Evolutionary conservation across 768 basidiomycete species (phyloP), one percentile per base, ranked within the genome.

Genomic region (Mycena pura): DNA sequence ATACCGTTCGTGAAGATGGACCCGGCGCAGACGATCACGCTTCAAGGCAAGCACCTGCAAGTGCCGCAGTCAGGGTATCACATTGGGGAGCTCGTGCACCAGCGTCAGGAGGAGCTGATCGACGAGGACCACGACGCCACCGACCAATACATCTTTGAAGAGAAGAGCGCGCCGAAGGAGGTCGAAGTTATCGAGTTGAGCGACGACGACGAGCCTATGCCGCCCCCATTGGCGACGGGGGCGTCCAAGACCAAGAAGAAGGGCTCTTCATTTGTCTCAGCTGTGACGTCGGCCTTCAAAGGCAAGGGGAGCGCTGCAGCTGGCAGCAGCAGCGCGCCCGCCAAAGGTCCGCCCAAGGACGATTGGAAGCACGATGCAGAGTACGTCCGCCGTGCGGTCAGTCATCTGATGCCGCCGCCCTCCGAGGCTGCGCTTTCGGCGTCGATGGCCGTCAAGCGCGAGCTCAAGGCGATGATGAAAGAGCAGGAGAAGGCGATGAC

Each of bases 21-120:
- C 68, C 84, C 82, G 0, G 53, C 59, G 24, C 79, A 86, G 57
- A 74, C 76, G 5, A 71, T 83, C 22, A 80, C 79, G 0, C 67
- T 87, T 27, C 57, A 63, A 38, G 36, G 39, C n/a, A 74, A 72
- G 28, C 41, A 52, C 1, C 77, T 90, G 32, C 71, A 77, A 51
- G 84, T 91, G 44, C 88, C 89, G 0, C 81, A 86, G 60, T 86
- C 87, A 0, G 76, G 81, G 2, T 78, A 81, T 72, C 83, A 84
- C 52, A 74, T 91, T 27, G 78, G 82, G 56, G 75, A 71, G 47
- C 74, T 89, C 8, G 72, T 88, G 32, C 61, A 69, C 4, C 78
- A 73, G 17, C 76, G 84, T 38, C 60, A 72, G 44, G 60, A 62
- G 17, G 84, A 84, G 60, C 73, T 71, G 36, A 43, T 76, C 10